phyloP scores from a whole-genome alignment of 768 basidiomycete species.

The Boletus vermiculosoides region DNA sequence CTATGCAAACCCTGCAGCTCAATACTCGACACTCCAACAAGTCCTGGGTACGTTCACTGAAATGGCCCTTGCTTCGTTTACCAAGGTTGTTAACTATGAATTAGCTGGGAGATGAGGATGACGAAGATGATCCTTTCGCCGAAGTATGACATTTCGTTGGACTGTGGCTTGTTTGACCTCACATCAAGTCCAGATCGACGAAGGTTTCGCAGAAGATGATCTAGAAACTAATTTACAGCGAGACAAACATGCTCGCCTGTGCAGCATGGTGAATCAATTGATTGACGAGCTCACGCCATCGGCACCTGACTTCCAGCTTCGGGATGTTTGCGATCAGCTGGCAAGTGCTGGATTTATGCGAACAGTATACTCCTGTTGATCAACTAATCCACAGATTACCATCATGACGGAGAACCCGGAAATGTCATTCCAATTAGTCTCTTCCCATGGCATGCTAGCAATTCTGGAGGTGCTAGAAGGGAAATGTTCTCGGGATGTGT shows the following conservation, averaged over 20 bases:
- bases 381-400: slow-evolving; percentile 49
- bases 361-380: background rate
- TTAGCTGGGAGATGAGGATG: slow-evolving; percentile 78
- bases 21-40: slow-evolving; percentile 85
- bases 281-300: slow-evolving; percentile 84
- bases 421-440: slow-evolving; percentile 85
- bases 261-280: slow-evolving; percentile 74
- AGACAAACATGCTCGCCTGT: slow-evolving; percentile 90
- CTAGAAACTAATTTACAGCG: slow-evolving; percentile 88
- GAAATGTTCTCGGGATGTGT: slow-evolving; percentile 80
- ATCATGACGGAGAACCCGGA: slow-evolving; percentile 81
- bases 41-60: slow-evolving; percentile 65
- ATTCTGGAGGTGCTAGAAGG: slow-evolving; percentile 92
- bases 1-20: slow-evolving; percentile 75
- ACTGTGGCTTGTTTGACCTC: slow-evolving; percentile 5
- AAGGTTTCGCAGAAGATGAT: slow-evolving; percentile 89
- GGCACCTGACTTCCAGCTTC: slow-evolving; percentile 77
- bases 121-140: slow-evolving; percentile 96
- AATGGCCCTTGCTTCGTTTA: slow-evolving; percentile 9
- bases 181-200: slow-evolving; percentile 65
- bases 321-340: slow-evolving; percentile 84
- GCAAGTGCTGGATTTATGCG: slow-evolving; percentile 42
- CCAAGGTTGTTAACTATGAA: background rate
- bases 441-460: slow-evolving; percentile 92
- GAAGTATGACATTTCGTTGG: slow-evolving; percentile 49